phyloP scores from a whole-genome alignment of 1,284 basidiomycete species.

The Volvariella volvacea region DNA sequence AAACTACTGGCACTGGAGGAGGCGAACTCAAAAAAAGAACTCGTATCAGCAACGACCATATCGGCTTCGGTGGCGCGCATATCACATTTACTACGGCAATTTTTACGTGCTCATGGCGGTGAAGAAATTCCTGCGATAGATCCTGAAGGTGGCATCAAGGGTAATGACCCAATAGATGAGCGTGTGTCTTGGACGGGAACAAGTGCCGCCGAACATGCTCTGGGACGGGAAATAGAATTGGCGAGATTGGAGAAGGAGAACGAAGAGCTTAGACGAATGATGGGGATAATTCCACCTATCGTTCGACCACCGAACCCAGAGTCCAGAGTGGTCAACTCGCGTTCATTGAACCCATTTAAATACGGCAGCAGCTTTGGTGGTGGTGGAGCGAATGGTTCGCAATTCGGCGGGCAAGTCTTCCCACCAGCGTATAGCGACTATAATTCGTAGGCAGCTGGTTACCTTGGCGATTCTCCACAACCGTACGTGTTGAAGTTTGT shows the following conservation, averaged over 20 bases:
- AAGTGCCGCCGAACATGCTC: slow-evolving; percentile 56
- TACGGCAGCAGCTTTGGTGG: slow-evolving; percentile 15
- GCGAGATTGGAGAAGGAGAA: slow-evolving; percentile 84
- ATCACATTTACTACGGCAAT: slow-evolving; percentile 66
- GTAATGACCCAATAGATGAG: slow-evolving; percentile 23
- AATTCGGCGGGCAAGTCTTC: slow-evolving; percentile 8
- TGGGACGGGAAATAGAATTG: slow-evolving; percentile 86
- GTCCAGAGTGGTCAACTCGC: too few relatives aligned
- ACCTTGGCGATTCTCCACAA: too few relatives aligned
- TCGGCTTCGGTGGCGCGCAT: slow-evolving; percentile 70
- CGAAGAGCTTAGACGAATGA: slow-evolving; percentile 64
- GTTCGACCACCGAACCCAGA: too few relatives aligned
- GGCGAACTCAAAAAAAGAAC: slow-evolving; percentile 55
- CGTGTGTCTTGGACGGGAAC: slow-evolving; percentile 31
- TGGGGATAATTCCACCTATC: slow-evolving; percentile 33
- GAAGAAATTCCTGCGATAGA: slow-evolving; percentile 40
- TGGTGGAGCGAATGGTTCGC: slow-evolving; percentile 15
- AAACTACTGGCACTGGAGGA: slow-evolving; percentile 76
- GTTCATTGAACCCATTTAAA: too few relatives aligned
- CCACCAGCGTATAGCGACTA: too few relatives aligned
- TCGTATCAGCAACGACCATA: slow-evolving; percentile 57
- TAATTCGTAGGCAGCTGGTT: too few relatives aligned
- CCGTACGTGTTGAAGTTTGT: too few relatives aligned
- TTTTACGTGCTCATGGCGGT: slow-evolving; percentile 69
- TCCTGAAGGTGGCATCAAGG: slow-evolving; percentile 15